phyloP scores from a whole-genome alignment of 2,329 filamentous ascomycete species.

The Trematosphaeria pertusa region DNA sequence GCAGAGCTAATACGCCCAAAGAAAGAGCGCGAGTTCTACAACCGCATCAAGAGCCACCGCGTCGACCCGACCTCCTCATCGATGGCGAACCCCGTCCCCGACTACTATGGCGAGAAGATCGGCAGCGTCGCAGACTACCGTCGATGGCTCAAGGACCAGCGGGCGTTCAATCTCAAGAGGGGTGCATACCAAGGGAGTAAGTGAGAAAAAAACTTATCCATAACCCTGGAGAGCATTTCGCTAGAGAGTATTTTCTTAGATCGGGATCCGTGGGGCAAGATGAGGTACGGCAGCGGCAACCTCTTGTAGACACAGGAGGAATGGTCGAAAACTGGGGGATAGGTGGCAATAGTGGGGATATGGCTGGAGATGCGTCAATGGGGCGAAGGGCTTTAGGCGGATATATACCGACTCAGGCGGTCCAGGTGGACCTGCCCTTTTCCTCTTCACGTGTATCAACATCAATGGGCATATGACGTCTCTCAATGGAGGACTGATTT shows the following conservation, averaged over 20 bases:
- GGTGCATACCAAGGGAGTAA: conserved; percentile 58
- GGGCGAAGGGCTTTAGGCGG: too few relatives aligned
- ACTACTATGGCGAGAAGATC: conserved; percentile 99
- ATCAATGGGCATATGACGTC: too few relatives aligned
- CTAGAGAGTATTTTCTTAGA: not conserved
- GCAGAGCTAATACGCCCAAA: conserved; percentile 40
- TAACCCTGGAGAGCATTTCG: not conserved
- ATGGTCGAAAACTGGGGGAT: too few relatives aligned
- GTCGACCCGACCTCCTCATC: conserved; percentile 91
- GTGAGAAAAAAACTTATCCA: conserved; percentile 4
- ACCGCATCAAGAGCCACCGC: conserved; percentile 87
- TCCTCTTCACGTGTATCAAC: too few relatives aligned
- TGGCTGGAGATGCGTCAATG: too few relatives aligned
- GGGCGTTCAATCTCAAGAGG: conserved; percentile 87
- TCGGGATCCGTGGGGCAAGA: not conserved
- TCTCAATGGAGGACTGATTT: too few relatives aligned
- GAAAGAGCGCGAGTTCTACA: conserved; percentile 96
- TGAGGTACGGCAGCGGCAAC: not conserved
- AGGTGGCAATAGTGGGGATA: too few relatives aligned
- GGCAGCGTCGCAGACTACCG: conserved; percentile 89
- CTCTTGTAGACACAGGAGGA: not conserved
- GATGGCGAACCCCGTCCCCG: conserved; percentile 89
- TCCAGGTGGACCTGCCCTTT: too few relatives aligned
- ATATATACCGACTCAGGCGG: too few relatives aligned
- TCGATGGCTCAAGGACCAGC: conserved; percentile 96